Evolutionary conservation across 129 eudicot species (phyloP).

Genomic region (Rutidosis leptorrhynchoides): DNA sequence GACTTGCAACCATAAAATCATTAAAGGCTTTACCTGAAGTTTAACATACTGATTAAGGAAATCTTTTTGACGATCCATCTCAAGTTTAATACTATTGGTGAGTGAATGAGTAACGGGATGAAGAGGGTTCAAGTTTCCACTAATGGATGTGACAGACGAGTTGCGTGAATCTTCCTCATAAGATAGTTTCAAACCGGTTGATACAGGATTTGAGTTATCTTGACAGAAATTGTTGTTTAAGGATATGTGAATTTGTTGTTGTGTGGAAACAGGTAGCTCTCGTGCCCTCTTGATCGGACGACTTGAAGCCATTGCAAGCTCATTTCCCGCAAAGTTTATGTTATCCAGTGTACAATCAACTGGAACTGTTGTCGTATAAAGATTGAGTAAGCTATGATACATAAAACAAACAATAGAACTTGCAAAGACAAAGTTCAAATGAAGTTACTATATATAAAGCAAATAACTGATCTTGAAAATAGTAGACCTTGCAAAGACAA

Average conservation of each 20-base stretch:
- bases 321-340: constrained; percentile 37
- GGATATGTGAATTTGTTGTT: constrained; percentile 44
- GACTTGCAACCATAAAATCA: background rate
- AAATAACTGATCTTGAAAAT: background rate
- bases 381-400: background rate
- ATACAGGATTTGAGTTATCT: constrained; percentile 44
- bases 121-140: constrained; percentile 39
- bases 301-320: constrained; percentile 30
- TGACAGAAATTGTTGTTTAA: constrained; percentile 40
- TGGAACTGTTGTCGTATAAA: constrained; percentile 39
- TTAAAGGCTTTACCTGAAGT: constrained; percentile 42
- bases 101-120: constrained; percentile 33
- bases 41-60: constrained; percentile 42
- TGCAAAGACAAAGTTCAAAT: background rate
- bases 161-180: constrained; percentile 51
- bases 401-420: background rate
- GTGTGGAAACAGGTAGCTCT: constrained; percentile 32
- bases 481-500: background rate
- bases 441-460: too few species aligned
- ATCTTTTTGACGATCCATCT: constrained; percentile 55
- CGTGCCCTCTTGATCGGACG: constrained; percentile 46
- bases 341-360: constrained; percentile 38
- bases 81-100: constrained; percentile 35
- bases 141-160: constrained; percentile 45
- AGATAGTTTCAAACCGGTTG: constrained; percentile 63